Evolutionary conservation across 768 basidiomycete species (phyloP).

Genomic region (Trametes maxima): DNA sequence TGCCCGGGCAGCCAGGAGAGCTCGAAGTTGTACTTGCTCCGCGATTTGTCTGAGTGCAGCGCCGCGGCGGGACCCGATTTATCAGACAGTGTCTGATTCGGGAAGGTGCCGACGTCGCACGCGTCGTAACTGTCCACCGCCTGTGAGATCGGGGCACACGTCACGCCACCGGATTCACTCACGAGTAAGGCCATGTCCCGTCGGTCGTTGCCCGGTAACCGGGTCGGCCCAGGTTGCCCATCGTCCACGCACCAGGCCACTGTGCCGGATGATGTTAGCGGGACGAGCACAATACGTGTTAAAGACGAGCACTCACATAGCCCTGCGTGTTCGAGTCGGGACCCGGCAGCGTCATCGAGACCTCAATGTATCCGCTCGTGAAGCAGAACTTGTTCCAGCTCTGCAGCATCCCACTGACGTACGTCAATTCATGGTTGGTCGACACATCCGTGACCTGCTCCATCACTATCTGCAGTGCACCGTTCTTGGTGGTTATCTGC

Average conservation of each 20-base stretch:
- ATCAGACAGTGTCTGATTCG: slow-evolving; percentile 52
- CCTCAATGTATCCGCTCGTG: slow-evolving; percentile 75
- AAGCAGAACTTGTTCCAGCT: slow-evolving; percentile 93
- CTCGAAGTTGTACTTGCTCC: slow-evolving; percentile 54
- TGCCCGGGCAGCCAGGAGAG: slow-evolving; percentile 82
- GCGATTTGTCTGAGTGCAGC: slow-evolving; percentile 49
- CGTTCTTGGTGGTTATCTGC: slow-evolving; percentile 66
- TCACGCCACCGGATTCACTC: slow-evolving; percentile 28
- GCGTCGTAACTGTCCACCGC: slow-evolving; percentile 44
- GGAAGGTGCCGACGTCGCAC: slow-evolving; percentile 62
- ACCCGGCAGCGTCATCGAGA: slow-evolving; percentile 60
- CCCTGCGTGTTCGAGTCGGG: slow-evolving; percentile 52
- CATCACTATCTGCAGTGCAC: slow-evolving; percentile 70
- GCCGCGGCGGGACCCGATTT: slow-evolving; percentile 63
- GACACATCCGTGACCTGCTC: slow-evolving; percentile 42
- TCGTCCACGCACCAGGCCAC: slow-evolving; percentile 90
- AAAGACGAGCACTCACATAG: slow-evolving; percentile 39
- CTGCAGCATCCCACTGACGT: slow-evolving; percentile 79
- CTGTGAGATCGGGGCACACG: background rate
- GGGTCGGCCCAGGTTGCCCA: slow-evolving; percentile 84
- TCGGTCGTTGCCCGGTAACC: slow-evolving; percentile 82
- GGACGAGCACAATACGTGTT: slow-evolving; percentile 2
- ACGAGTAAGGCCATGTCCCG: slow-evolving; percentile 85
- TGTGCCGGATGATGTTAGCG: slow-evolving; percentile 26
- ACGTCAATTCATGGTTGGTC: slow-evolving; percentile 59